These are phyloP conservation scores for Wallacemonas collosoma DNA, from an alignment of 208 protist species.

Conservation along the genomic window DNA sequence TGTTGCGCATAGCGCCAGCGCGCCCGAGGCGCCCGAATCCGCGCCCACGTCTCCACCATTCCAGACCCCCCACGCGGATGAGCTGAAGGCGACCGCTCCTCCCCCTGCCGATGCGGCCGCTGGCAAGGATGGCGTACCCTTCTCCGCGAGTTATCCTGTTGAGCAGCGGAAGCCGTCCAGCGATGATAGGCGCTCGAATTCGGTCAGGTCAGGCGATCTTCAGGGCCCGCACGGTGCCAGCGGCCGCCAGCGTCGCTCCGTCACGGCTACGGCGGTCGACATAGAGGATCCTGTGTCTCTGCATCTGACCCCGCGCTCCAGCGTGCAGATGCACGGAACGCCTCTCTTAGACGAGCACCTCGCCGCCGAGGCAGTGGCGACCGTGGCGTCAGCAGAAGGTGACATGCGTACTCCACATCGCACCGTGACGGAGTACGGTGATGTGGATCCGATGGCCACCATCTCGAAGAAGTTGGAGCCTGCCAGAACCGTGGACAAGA, in stretches of 20 bases:
- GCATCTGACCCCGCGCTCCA: conserved; percentile 15
- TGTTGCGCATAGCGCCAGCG: conserved; percentile 28
- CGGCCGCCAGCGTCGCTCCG: conserved; percentile 12
- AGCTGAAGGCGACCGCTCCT: too few relatives aligned
- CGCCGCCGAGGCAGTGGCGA: not conserved
- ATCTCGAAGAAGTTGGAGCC: conserved; percentile 20
- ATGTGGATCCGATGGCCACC: conserved; percentile 2
- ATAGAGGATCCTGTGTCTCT: conserved; percentile 8
- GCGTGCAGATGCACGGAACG: conserved; percentile 6
- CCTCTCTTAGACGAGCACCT: not conserved
- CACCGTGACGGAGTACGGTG: conserved; percentile 4
- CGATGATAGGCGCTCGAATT: not conserved
- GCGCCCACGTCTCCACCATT: conserved; percentile 1
- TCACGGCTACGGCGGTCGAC: conserved; percentile 8
- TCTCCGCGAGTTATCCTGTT: not conserved
- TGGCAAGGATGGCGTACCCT: not conserved
- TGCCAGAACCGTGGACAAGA: not conserved
- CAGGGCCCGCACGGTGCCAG: not conserved
- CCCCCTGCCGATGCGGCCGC: too few relatives aligned
- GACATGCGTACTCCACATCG: not conserved
- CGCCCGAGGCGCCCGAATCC: conserved; percentile 12
- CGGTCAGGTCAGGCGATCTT: not conserved
- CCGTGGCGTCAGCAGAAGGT: not conserved
- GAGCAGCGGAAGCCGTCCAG: too few relatives aligned
- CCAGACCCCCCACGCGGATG: too few relatives aligned